phyloP scores from a whole-genome alignment of 2,329 filamentous ascomycete genomes.

The Cordyceps farinosa region DNA sequence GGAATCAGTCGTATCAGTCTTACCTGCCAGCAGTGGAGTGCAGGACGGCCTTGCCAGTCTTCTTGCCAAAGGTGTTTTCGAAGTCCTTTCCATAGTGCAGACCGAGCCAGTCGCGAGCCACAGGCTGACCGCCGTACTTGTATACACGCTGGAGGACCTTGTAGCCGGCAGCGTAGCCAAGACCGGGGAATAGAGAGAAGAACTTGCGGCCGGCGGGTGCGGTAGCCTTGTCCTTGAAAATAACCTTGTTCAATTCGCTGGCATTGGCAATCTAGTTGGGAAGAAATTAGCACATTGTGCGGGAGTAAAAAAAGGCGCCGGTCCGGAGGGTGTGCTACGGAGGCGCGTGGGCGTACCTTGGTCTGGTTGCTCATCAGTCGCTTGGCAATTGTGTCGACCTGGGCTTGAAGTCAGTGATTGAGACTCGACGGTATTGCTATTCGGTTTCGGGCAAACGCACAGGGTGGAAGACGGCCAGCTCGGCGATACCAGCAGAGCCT shows the following conservation, averaged over 20 bases:
- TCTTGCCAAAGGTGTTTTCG: constrained; percentile 87
- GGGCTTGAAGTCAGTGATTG: constrained; percentile 2
- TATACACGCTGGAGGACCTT: constrained; percentile 97
- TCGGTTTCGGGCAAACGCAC: constrained; percentile 42
- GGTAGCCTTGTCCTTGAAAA: constrained; percentile 84
- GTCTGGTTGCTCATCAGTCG: constrained; percentile 98
- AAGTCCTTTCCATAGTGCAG: constrained; percentile 78
- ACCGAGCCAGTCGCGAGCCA: constrained; percentile 84
- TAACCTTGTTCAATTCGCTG: constrained; percentile 76
- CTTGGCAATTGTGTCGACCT: constrained; percentile 98
- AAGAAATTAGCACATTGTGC: constrained; percentile 20
- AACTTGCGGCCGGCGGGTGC: constrained; percentile 74
- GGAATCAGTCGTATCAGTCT: constrained; percentile 21
- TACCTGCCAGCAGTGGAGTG: constrained; percentile 92
- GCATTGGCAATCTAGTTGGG: constrained; percentile 31
- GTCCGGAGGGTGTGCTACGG: background rate
- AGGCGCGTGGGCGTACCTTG: constrained; percentile 51
- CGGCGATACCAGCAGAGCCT: constrained; percentile 91
- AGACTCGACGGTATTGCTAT: background rate
- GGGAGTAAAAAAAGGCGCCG: background rate
- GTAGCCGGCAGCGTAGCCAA: constrained; percentile 96
- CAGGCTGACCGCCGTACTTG: constrained; percentile 97
- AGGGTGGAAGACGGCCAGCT: constrained; percentile 89
- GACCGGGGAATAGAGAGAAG: constrained; percentile 90
- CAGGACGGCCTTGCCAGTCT: constrained; percentile 97